These are phyloP conservation scores for Elsinoe necatrix DNA, from an alignment of 2,329 filamentous ascomycete genomes.

Conservation along the genomic window DNA sequence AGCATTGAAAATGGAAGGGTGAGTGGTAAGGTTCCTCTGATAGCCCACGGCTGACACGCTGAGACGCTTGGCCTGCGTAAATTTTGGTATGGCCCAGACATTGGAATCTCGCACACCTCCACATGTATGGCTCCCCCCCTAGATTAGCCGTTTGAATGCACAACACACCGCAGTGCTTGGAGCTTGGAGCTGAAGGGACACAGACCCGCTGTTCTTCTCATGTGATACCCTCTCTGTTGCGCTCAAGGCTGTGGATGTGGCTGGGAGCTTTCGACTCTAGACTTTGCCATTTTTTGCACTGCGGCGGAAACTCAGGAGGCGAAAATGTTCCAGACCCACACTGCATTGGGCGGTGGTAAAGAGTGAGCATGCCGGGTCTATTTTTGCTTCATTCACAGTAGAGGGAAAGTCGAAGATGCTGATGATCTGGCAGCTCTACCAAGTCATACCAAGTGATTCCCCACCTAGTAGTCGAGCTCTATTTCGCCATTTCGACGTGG, in stretches of 20 bases:
- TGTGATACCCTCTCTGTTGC: slow-evolving; percentile 3
- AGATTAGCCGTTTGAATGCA: slow-evolving; percentile 5
- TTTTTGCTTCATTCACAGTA: not conserved
- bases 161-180: not conserved
- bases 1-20: not conserved
- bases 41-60: not conserved
- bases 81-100: not conserved
- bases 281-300: not conserved
- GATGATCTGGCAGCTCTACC: not conserved
- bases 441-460: too few species aligned
- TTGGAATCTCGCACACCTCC: not conserved
- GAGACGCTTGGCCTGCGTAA: slow-evolving; percentile 4
- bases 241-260: slow-evolving; percentile 2
- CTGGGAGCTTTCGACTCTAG: not conserved
- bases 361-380: not conserved
- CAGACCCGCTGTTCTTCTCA: slow-evolving; percentile 9
- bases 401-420: not conserved
- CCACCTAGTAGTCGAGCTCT: not conserved
- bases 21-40: not conserved
- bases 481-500: not conserved
- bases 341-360: not conserved
- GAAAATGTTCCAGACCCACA: slow-evolving; percentile 5
- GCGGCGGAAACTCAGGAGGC: slow-evolving; percentile 5
- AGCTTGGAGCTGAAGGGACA: not conserved
- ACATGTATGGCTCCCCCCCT: not conserved